Conservation (phyloP, 805 yeast genomes). For the Soucietia sequanensis region DNA sequence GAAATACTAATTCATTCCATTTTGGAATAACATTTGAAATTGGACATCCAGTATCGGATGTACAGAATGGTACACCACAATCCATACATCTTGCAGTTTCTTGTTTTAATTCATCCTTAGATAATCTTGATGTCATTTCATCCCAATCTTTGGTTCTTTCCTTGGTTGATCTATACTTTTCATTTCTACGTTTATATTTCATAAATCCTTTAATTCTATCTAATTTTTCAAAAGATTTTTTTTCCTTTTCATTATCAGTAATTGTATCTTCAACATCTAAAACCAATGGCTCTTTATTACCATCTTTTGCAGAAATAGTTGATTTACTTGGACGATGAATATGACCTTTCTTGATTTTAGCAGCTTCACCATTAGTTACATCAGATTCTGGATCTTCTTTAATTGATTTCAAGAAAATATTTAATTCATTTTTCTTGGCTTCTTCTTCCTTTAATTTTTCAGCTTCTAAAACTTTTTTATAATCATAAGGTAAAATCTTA, state of each 20-base stretch:
- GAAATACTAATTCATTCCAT: slow-evolving; percentile 95
- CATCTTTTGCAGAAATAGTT: slow-evolving; percentile 22
- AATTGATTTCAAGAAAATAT: slow-evolving; percentile 63
- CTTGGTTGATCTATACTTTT: slow-evolving; percentile 76
- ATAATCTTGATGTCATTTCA: slow-evolving; percentile 77
- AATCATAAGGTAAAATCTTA: slow-evolving; percentile 89
- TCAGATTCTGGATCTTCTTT: slow-evolving; percentile 84
- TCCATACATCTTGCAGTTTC: slow-evolving; percentile 99
- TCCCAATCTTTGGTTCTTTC: slow-evolving; percentile 87
- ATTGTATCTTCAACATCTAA: slow-evolving; percentile 89
- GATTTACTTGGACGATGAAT: slow-evolving; percentile 29
- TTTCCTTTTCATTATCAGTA: slow-evolving; percentile 62
- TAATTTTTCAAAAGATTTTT: slow-evolving; percentile 56
- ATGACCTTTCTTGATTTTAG: slow-evolving; percentile 53
- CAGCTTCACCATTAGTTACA: slow-evolving; percentile 85
- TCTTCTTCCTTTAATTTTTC: slow-evolving; percentile 66
- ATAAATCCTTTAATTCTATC: slow-evolving; percentile 89
- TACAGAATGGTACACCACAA: slow-evolving; percentile 99
- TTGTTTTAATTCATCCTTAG: slow-evolving; percentile 80
- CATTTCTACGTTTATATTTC: slow-evolving; percentile 88
- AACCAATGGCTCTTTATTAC: slow-evolving; percentile 71
- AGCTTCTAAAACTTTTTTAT: slow-evolving; percentile 81
- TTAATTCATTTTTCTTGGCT: slow-evolving; percentile 64
- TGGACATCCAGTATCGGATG: slow-evolving; percentile 97
- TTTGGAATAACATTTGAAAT: slow-evolving; percentile 95